Evolutionary conservation across 208 protist species (phyloP).

Genomic region (Crithidia brevicula): DNA sequence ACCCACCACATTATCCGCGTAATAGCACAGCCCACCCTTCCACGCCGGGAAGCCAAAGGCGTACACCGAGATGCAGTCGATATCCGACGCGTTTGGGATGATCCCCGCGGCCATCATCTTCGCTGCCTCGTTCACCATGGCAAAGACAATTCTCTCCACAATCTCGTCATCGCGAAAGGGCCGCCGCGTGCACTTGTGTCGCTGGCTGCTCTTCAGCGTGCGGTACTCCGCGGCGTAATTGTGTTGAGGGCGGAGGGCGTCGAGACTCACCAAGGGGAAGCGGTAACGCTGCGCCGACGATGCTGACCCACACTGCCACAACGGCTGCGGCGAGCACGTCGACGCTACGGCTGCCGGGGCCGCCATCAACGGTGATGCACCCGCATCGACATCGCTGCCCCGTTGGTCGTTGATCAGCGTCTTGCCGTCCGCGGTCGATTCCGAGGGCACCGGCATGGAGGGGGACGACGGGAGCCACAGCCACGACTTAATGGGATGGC

Average conservation of each 20-base stretch:
- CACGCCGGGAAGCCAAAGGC: constrained; percentile 86
- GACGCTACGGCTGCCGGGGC: no score
- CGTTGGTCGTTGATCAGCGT: neutral
- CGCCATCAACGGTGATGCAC: no score
- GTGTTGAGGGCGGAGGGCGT: constrained; percentile 32
- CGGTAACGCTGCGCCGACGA: constrained; percentile 5
- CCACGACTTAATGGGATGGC: constrained; percentile 30
- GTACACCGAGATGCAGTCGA: constrained; percentile 89
- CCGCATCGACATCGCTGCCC: constrained; percentile 2
- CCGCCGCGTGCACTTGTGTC: constrained; percentile 60
- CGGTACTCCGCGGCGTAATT: constrained; percentile 68
- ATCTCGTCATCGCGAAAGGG: constrained; percentile 85
- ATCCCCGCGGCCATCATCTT: constrained; percentile 78
- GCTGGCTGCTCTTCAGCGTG: constrained; percentile 51
- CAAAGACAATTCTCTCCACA: constrained; percentile 83
- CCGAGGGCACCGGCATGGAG: neutral
- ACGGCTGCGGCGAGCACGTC: neutral
- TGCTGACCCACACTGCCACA: no score
- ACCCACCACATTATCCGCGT: constrained; percentile 66
- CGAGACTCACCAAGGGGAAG: constrained; percentile 34
- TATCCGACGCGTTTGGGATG: constrained; percentile 63
- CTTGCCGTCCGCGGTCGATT: no score
- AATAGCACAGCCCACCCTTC: constrained; percentile 81
- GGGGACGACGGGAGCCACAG: constrained; percentile 10
- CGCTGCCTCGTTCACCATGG: constrained; percentile 92